phyloP scores from a whole-genome alignment of 2,329 filamentous ascomycete genomes.

The Plectosphaerella sp. region DNA sequence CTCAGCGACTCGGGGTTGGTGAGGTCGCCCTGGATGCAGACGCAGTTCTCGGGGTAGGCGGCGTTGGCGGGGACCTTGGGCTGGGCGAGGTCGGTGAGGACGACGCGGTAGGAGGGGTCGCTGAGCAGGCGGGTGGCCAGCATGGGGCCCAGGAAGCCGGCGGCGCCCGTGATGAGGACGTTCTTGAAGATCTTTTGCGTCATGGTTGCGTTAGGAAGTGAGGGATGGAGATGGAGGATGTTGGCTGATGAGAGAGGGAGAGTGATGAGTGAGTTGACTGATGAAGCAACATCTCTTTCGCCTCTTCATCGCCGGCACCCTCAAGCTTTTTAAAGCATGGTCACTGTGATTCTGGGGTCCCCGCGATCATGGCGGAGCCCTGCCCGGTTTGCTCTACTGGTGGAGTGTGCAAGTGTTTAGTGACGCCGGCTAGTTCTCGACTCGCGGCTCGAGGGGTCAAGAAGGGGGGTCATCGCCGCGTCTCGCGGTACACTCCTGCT shows the following conservation, averaged over 20 bases:
- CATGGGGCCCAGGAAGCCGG: constrained; percentile 48
- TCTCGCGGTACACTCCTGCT: background rate
- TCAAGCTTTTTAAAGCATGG: background rate
- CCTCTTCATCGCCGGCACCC: background rate
- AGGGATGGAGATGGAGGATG: background rate
- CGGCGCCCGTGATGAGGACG: constrained; percentile 45
- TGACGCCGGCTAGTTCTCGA: background rate
- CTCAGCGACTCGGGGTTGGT: constrained; percentile 27
- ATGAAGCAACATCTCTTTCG: background rate
- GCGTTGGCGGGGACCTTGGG: constrained; percentile 40
- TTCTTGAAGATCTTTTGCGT: constrained; percentile 16
- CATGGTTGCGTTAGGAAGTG: background rate
- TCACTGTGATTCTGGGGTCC: background rate
- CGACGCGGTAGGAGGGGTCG: constrained; percentile 27
- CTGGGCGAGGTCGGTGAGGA: constrained; percentile 51
- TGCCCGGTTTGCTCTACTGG: too few species aligned
- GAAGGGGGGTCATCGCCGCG: background rate
- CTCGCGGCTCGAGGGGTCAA: background rate
- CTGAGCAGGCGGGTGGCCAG: constrained; percentile 40
- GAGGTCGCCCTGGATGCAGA: constrained; percentile 23
- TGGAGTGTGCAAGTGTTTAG: background rate
- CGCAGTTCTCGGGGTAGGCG: constrained; percentile 22
- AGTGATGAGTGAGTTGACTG: background rate
- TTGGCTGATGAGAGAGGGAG: background rate
- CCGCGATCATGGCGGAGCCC: background rate